phyloP scores from a whole-genome alignment of 2,329 filamentous ascomycete species.

The Leptographium procerum region DNA sequence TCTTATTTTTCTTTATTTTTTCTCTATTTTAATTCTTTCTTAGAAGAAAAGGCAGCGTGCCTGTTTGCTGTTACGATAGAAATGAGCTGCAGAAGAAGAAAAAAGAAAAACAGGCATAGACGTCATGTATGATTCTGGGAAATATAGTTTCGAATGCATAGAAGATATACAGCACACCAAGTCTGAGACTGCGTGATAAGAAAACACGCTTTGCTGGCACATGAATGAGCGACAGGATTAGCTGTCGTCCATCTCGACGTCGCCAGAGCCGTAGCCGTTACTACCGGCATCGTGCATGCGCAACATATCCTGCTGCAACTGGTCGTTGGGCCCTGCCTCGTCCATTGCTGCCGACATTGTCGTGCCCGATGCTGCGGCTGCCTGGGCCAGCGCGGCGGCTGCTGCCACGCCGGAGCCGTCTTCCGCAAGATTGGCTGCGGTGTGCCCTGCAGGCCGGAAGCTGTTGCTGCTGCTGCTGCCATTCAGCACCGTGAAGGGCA shows the following conservation, averaged over 20 bases:
- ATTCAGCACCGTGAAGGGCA: conserved; percentile 10
- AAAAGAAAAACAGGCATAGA: not conserved
- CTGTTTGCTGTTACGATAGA: not conserved
- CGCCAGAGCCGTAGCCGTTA: not conserved
- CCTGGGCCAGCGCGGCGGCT: conserved; percentile 9
- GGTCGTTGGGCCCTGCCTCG: conserved; percentile 9
- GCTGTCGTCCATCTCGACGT: not conserved
- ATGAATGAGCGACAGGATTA: not conserved
- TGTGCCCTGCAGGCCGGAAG: too few relatives aligned
- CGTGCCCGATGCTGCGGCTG: conserved; percentile 7
- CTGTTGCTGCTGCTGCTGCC: conserved; percentile 1
- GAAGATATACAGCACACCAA: not conserved
- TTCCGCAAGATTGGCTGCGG: too few relatives aligned
- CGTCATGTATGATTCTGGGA: not conserved
- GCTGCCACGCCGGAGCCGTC: conserved; percentile 8
- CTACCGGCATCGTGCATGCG: conserved; percentile 1
- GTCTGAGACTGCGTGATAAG: not conserved
- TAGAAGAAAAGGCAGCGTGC: not conserved
- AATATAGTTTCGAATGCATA: not conserved
- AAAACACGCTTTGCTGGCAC: too few relatives aligned
- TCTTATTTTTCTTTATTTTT: too few relatives aligned
- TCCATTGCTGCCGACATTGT: not conserved
- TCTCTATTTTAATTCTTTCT: not conserved
- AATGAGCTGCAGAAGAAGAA: not conserved
- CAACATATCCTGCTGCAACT: conserved; percentile 12